Evolutionary conservation across 1,284 basidiomycete species (phyloP).

Genomic region (Leccinum solheimii): DNA sequence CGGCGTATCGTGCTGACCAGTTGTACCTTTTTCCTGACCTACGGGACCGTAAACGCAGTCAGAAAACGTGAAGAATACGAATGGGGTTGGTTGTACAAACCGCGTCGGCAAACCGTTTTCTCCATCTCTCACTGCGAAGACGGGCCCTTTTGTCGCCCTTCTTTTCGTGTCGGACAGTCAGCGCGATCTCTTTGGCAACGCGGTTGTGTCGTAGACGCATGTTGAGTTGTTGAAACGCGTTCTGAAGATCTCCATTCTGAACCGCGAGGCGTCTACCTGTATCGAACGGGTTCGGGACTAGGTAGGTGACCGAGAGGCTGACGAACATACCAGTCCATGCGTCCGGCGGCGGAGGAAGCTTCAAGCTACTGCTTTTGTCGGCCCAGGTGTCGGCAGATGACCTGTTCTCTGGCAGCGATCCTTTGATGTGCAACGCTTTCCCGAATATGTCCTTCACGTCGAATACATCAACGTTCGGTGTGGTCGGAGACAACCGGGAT

Average conservation of each 20-base stretch:
- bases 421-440: slow-evolving; percentile 20
- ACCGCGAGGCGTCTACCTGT: slow-evolving; percentile 46
- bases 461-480: slow-evolving; percentile 6
- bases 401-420: slow-evolving; percentile 10
- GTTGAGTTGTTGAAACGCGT: slow-evolving; percentile 52
- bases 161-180: slow-evolving; percentile 61
- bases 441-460: slow-evolving; percentile 18
- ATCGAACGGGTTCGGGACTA: slow-evolving; percentile 8
- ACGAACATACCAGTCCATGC: slow-evolving; percentile 31
- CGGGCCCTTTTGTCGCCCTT: slow-evolving; percentile 38
- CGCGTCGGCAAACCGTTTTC: slow-evolving; percentile 39
- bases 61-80: slow-evolving; percentile 10
- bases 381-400: slow-evolving; percentile 42
- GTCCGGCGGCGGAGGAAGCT: slow-evolving; percentile 28
- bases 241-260: slow-evolving; percentile 33
- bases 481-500: slow-evolving; percentile 7
- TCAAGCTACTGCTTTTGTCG: slow-evolving; percentile 26
- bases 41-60: slow-evolving; percentile 8
- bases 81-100: slow-evolving; percentile 23
- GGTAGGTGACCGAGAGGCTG: not conserved
- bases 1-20: slow-evolving; percentile 51
- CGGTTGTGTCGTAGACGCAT: slow-evolving; percentile 55
- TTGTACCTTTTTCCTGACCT: slow-evolving; percentile 57
- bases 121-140: slow-evolving; percentile 39
- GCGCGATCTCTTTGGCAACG: slow-evolving; percentile 51